Evolutionary conservation across 768 basidiomycete species (phyloP).

Genomic region (Clitopilus hobsonii): DNA sequence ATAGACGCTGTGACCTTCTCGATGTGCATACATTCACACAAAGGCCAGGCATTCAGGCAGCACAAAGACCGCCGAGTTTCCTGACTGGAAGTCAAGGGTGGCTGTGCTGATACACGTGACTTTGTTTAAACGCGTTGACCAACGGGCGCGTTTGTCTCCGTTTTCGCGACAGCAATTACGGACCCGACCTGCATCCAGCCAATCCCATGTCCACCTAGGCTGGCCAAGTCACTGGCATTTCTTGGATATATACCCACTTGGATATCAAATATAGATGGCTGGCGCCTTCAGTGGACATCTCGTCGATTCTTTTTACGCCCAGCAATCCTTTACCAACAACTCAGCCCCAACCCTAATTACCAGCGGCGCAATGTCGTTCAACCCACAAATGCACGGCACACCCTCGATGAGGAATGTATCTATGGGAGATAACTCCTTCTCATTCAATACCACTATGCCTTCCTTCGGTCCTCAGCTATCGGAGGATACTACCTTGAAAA

Average conservation of each 20-base stretch:
- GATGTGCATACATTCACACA: too few species aligned
- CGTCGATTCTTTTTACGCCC: constrained; percentile 39
- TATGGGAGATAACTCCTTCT: constrained; percentile 19
- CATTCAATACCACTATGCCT: constrained; percentile 25
- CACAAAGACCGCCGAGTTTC: too few species aligned
- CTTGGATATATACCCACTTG: not conserved
- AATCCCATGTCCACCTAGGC: not conserved
- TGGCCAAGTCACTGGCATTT: not conserved
- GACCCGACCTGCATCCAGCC: not conserved
- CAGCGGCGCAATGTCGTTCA: constrained; percentile 59
- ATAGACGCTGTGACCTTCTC: too few species aligned
- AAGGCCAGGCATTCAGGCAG: too few species aligned
- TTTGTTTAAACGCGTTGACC: not conserved
- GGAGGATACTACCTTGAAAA: constrained; percentile 59
- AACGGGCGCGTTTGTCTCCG: not conserved
- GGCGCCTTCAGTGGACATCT: constrained; percentile 58
- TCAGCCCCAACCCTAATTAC: constrained; percentile 32
- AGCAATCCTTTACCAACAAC: constrained; percentile 17
- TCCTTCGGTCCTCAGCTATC: constrained; percentile 36
- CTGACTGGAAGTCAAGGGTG: not conserved
- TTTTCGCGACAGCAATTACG: not conserved
- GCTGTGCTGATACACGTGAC: not conserved
- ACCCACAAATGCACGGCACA: constrained; percentile 53
- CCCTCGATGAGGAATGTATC: constrained; percentile 15
- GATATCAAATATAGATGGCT: constrained; percentile 37